phyloP scores from a whole-genome alignment of 768 basidiomycete genomes.

The Hortiboletus flavorubellus region DNA sequence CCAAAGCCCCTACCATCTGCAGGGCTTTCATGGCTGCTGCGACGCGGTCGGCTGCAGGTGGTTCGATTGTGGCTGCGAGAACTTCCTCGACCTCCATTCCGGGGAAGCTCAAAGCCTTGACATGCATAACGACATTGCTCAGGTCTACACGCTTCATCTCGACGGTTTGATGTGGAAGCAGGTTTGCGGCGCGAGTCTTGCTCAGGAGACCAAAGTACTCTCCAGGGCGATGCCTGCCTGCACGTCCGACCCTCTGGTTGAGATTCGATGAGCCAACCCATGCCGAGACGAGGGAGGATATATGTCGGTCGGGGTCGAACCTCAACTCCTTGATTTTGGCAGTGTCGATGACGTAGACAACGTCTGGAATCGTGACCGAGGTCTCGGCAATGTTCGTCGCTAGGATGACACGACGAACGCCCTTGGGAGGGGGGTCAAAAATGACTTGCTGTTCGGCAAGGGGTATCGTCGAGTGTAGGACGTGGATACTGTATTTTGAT shows the following conservation, averaged over 20 bases:
- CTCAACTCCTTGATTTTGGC: conserved; percentile 85
- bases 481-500: conserved; percentile 62
- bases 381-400: conserved; percentile 97
- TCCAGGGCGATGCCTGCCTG: conserved; percentile 86
- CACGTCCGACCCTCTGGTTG: conserved; percentile 88
- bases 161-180: conserved; percentile 82
- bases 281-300: conserved; percentile 84
- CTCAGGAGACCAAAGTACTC: conserved; percentile 88
- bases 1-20: conserved; percentile 84
- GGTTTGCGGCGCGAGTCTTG: conserved; percentile 50
- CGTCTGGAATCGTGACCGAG: conserved; percentile 91
- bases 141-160: conserved; percentile 94
- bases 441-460: conserved; percentile 85
- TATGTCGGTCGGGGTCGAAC: conserved; percentile 85
- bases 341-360: conserved; percentile 91
- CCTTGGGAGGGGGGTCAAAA: conserved; percentile 75
- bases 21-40: conserved; percentile 75
- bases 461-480: conserved; percentile 88
- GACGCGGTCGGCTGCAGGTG: conserved; percentile 76
- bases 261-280: conserved; percentile 91
- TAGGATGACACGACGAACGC: conserved; percentile 84
- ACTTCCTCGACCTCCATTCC: conserved; percentile 86
- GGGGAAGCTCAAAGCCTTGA: conserved; percentile 90
- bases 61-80: conserved; percentile 79
- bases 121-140: conserved; percentile 93